phyloP scores from a whole-genome alignment of 2,329 filamentous ascomycete species.

The Tolypocladium endophyticum region DNA sequence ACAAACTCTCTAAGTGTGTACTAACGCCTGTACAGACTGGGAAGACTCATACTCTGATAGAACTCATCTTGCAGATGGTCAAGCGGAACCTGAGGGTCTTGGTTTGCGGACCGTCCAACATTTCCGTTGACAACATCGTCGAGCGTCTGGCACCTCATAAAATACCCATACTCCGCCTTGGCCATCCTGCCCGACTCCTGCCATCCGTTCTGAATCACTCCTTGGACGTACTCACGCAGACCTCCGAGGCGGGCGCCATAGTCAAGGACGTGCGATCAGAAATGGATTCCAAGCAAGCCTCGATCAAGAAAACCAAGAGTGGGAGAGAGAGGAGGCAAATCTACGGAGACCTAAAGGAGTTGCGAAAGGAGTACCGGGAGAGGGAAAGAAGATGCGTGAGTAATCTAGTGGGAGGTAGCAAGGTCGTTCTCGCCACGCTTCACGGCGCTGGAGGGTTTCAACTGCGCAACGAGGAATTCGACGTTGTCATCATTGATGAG shows the following conservation, averaged over 20 bases:
- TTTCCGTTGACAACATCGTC: slow-evolving; percentile 96
- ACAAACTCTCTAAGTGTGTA: not conserved
- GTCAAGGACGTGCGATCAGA: slow-evolving; percentile 84
- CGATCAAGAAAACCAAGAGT: slow-evolving; percentile 75
- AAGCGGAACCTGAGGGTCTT: slow-evolving; percentile 64
- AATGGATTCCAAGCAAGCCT: slow-evolving; percentile 85
- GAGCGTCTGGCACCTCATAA: slow-evolving; percentile 80
- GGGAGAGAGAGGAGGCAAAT: slow-evolving; percentile 71
- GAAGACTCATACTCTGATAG: slow-evolving; percentile 93
- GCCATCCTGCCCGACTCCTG: slow-evolving; percentile 83
- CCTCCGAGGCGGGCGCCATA: slow-evolving; percentile 79
- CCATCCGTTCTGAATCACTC: slow-evolving; percentile 84
- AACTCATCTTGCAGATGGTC: slow-evolving; percentile 85
- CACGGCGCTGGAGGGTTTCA: slow-evolving; percentile 86
- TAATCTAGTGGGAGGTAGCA: slow-evolving; percentile 63
- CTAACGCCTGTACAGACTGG: slow-evolving; percentile 51
- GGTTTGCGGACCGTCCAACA: slow-evolving; percentile 94
- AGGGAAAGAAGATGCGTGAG: slow-evolving; percentile 74
- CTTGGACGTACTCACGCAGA: slow-evolving; percentile 81
- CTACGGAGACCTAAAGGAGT: slow-evolving; percentile 73
- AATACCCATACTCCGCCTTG: slow-evolving; percentile 77
- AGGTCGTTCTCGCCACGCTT: slow-evolving; percentile 83
- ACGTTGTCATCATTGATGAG: slow-evolving; percentile 93
- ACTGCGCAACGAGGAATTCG: slow-evolving; percentile 69
- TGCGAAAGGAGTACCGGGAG: slow-evolving; percentile 81